These are phyloP conservation scores for Phytophthora sp. DNA, from an alignment of 352 stramenopile genomes.

Conservation along the genomic window DNA sequence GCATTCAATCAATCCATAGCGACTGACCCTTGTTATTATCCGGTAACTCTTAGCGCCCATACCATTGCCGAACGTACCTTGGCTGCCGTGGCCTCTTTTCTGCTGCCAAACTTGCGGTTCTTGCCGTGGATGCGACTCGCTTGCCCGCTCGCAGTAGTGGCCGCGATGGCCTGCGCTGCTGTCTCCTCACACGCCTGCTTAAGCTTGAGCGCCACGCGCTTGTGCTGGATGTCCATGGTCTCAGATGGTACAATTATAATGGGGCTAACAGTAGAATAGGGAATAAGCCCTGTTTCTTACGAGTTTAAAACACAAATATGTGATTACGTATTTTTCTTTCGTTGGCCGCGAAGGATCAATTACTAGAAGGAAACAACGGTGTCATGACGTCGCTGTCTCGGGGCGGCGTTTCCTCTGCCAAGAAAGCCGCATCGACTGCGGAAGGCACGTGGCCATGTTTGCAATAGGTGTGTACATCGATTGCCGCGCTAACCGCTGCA, in stretches of 20 bases:
- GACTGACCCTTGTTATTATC: no score
- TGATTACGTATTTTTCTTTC: background rate
- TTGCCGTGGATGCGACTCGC: slow-evolving; percentile 83
- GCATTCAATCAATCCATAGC: slow-evolving; percentile 2
- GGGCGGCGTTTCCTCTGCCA: slow-evolving; percentile 31
- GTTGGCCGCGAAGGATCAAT: slow-evolving; percentile 23
- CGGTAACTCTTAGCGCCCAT: no score
- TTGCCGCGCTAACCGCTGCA: slow-evolving; percentile 7
- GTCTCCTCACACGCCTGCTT: slow-evolving; percentile 87
- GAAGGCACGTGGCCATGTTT: slow-evolving; percentile 28
- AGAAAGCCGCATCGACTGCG: slow-evolving; percentile 32
- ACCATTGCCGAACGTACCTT: no score
- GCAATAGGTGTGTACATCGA: background rate
- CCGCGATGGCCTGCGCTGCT: slow-evolving; percentile 76
- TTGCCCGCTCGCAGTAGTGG: slow-evolving; percentile 72
- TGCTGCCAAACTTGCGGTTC: slow-evolving; percentile 82
- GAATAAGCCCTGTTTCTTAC: no score
- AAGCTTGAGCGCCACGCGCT: slow-evolving; percentile 70
- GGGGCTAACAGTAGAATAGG: no score
- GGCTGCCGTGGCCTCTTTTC: slow-evolving; percentile 82
- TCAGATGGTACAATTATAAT: background rate
- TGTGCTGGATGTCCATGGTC: slow-evolving; percentile 67
- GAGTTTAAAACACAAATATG: background rate
- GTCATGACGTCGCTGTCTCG: slow-evolving; percentile 22
- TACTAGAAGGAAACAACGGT: slow-evolving; percentile 6